Evolutionary conservation across 306 rosid species (phyloP).

Genomic region (Glycine tomentella): DNA sequence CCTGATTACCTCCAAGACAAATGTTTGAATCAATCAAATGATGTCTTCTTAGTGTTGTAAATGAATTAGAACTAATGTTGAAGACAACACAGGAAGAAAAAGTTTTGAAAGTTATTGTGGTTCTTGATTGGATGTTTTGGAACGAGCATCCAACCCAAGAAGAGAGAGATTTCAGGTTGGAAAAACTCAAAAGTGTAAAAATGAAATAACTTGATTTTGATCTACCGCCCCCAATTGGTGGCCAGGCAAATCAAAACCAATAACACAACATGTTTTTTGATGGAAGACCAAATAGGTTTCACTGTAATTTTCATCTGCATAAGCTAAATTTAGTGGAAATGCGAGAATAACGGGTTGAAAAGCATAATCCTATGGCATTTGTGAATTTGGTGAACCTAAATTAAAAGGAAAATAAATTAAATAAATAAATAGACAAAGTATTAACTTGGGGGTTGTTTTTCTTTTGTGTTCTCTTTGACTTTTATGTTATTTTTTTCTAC

Average conservation of each 20-base stretch:
- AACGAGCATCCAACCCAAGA: slow-evolving; percentile 34
- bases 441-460: no score
- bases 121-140: slow-evolving; percentile 26
- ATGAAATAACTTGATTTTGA: slow-evolving; percentile 46
- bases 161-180: slow-evolving; percentile 44
- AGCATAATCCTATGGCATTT: slow-evolving; percentile 38
- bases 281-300: slow-evolving; percentile 30
- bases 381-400: background rate
- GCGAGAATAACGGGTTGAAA: slow-evolving; percentile 62
- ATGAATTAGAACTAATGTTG: background rate
- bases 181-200: slow-evolving; percentile 31
- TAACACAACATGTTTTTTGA: no score
- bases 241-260: slow-evolving; percentile 59
- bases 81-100: background rate
- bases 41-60: background rate
- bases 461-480: no score
- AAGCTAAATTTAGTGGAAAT: slow-evolving; percentile 52
- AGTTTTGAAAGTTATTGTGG: slow-evolving; percentile 2
- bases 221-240: slow-evolving; percentile 48
- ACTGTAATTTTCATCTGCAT: slow-evolving; percentile 14
- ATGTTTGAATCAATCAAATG: no score
- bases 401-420: background rate
- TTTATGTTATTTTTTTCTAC: no score
- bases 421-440: no score
- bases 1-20: slow-evolving; percentile 7